Evolutionary conservation across 345 rosid species (phyloP), one percentile per base, ranked within the genome.

Genomic region (Populus tremula): DNA sequence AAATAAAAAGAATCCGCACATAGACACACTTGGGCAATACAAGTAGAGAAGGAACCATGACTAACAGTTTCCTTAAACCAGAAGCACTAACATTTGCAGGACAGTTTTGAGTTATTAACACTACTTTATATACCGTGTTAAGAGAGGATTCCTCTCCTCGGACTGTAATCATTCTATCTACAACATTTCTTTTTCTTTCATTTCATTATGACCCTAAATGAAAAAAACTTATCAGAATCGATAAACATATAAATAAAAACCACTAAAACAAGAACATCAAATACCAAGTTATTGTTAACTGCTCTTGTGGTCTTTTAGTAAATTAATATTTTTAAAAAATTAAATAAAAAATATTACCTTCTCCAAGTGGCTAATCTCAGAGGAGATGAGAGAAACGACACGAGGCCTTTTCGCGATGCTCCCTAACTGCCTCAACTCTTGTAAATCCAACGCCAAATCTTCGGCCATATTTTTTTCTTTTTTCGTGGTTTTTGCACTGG

Each of bases 361-460:
- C 76, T 92, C 97, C 84, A 96, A 76, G 79, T 77, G 87, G 45
- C 65, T 65, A 75, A 93, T 92, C 84, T 93, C 91, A 36, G 96
- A 83, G 59, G 85, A 71, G 74, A 96, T 85, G 67, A 96, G 83
- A 75, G 87, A 87, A 66, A 90, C 78, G 59, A 90, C 85, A 5
- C 91, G 88, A 69, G 94, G 97, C 64, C 98, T 87, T 84, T 96
- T 93, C 16, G 96, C 94, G 64, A 90, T 61, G 85, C 78, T 88
- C 71, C 88, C 93, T 20, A 96, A 86, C 20, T 91, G 89, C 78
- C 70, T 91, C 1, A 96, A 91, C 86, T 96, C 99, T 59, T 83
- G 90, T 87, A 96, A 84, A 83, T 93, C 99, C 62, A 92, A 78
- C 27, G 79, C 79, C 56, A 86, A 12, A 31, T 90, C 91, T 38